Percentiles rank a stretch among this genome's conserved stretches.
Evolutionary conservation across 2,329 filamentous ascomycete genomes (phyloP).

Genomic region (Botryotinia calthae): DNA sequence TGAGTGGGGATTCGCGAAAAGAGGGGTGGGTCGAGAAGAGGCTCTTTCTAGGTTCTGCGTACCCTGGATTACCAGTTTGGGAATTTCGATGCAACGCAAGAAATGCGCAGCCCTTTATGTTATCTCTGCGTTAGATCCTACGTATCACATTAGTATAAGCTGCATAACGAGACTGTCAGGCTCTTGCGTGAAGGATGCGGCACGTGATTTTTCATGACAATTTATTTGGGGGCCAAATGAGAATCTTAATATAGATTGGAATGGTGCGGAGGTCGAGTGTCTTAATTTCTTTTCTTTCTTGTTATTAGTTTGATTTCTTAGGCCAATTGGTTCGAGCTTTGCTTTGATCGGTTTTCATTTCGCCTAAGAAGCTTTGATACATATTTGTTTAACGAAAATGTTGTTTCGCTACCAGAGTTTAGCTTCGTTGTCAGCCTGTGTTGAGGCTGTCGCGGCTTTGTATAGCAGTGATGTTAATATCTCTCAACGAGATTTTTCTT

Average conservation of each 20-base stretch:
- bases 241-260: background rate
- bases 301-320: background rate
- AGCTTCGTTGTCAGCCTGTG: background rate
- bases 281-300: background rate
- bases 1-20: background rate
- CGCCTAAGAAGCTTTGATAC: too few species aligned
- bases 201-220: background rate
- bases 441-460: background rate
- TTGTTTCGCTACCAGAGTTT: background rate
- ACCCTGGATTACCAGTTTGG: background rate
- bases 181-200: background rate
- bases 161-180: background rate
- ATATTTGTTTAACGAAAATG: background rate
- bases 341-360: background rate
- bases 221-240: background rate
- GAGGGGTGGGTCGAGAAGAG: background rate
- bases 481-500: background rate
- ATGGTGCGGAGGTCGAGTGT: background rate
- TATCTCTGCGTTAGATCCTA: constrained; percentile 1
- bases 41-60: background rate
- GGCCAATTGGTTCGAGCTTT: background rate
- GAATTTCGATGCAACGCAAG: background rate
- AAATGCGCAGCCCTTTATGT: background rate
- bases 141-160: background rate
- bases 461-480: background rate